Percentiles rank a stretch among this genome's conserved stretches.
phyloP scores from a whole-genome alignment of 1,139 yeast genomes.

The Zygosaccharomyces sapae region DNA sequence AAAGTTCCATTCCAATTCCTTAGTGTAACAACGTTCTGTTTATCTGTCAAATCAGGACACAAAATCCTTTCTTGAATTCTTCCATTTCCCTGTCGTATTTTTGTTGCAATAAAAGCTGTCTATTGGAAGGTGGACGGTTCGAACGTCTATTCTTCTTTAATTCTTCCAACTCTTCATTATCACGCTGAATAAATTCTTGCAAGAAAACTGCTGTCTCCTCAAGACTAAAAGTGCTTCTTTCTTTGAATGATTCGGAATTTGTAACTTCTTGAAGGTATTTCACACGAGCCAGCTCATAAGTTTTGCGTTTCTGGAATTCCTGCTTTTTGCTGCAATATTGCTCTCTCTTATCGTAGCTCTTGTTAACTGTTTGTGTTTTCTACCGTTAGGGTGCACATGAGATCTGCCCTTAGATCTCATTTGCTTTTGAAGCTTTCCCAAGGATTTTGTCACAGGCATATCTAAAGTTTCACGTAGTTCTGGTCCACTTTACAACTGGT shows the following conservation, averaged over 20 bases:
- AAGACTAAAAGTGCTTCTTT: constrained; percentile 44
- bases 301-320: constrained; percentile 54
- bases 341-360: constrained; percentile 82
- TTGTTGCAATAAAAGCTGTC: constrained; percentile 64
- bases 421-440: constrained; percentile 66
- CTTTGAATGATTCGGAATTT: constrained; percentile 43
- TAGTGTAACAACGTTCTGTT: constrained; percentile 53
- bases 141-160: constrained; percentile 63
- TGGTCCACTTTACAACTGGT: too few species aligned
- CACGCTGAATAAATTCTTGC: constrained; percentile 60
- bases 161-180: constrained; percentile 64
- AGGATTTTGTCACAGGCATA: constrained; percentile 78
- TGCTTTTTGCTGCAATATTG: constrained; percentile 58
- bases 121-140: constrained; percentile 77
- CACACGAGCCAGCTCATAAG: constrained; percentile 52
- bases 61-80: constrained; percentile 65
- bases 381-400: constrained; percentile 75
- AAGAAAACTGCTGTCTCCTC: constrained; percentile 61
- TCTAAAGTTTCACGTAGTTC: constrained; percentile 2
- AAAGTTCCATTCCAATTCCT: constrained; percentile 75
- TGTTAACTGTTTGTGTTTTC: constrained; percentile 78
- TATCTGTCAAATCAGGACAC: constrained; percentile 68
- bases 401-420: constrained; percentile 47
- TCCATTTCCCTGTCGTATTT: constrained; percentile 56
- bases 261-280: constrained; percentile 64